Evolutionary conservation across 2,329 filamentous ascomycete genomes (phyloP).

Genomic region (Fusarium abutilonis): DNA sequence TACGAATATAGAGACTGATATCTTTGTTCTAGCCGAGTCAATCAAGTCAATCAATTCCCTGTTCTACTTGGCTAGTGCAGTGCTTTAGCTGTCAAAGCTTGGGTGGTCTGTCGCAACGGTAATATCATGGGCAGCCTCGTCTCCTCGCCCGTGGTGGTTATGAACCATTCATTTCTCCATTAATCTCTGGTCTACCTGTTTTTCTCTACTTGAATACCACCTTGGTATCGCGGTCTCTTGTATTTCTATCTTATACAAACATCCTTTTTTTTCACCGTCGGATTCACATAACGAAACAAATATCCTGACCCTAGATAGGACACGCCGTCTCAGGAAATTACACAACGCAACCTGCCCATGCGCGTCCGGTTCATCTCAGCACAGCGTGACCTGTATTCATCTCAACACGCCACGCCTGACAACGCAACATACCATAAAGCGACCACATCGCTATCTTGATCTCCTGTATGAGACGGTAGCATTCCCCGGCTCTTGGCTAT

Average conservation of each 20-base stretch:
- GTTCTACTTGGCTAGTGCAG: neutral
- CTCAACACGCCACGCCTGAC: conserved; percentile 32
- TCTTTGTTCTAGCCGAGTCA: conserved; percentile 14
- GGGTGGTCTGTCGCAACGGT: conserved; percentile 30
- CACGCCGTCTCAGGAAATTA: conserved; percentile 29
- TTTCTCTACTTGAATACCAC: neutral
- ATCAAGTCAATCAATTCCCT: neutral
- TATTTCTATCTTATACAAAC: neutral
- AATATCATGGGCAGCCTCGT: conserved; percentile 15
- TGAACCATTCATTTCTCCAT: conserved; percentile 33
- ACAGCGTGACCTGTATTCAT: conserved; percentile 30
- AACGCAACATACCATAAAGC: conserved; percentile 37
- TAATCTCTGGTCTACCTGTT: neutral
- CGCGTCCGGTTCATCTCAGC: conserved; percentile 19
- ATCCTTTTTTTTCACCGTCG: neutral
- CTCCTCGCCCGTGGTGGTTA: conserved; percentile 14
- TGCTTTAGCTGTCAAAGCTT: neutral
- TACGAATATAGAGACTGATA: too few relatives aligned
- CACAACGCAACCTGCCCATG: conserved; percentile 24
- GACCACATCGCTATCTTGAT: conserved; percentile 26
- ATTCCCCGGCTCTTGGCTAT: conserved; percentile 15
- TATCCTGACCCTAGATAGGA: conserved; percentile 3
- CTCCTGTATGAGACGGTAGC: conserved; percentile 22
- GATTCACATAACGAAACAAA: neutral
- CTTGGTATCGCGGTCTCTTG: neutral